Base-by-base conservation (phyloP, 2,329 filamentous ascomycete genomes). In the Penicillium sp. region DNA sequence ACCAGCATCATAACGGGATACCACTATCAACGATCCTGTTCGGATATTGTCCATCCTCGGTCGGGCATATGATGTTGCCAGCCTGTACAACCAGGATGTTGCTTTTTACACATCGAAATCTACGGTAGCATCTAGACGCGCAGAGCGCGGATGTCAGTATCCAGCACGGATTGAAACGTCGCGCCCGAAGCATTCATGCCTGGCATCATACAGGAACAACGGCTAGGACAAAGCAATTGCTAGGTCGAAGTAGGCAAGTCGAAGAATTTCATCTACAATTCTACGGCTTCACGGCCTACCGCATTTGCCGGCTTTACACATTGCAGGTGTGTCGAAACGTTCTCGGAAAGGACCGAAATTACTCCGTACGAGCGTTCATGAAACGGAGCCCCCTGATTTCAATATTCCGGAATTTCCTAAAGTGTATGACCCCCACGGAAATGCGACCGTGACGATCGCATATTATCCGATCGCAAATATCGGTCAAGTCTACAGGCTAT, bases 251-350 rank as follows among this genome's bases (percentile, higher is more conserved):
- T 17, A 19, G 54, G 42, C 42, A 43, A 46, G 26, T 55, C 41
- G 17, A 55, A 55, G 48, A 57, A 56, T 30, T 26, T 12, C 51
- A 49, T 40, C 49, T 55, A 14, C 26, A 55, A 51, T 61, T 4
- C 4, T 8, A 49, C 22, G 22, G 26, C 25, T 33, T 17, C 25
- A 40, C 36, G 43, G 31, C 38, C 41, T 31, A 30, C 45, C n/a
- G 46, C 40, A 50, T 46, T 43, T 37, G 14, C 26, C 48, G 58
- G 58, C 28, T 49, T 40, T 19, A 9, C 51, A 61, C 50, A 61
- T 56, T 43, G 33, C 48, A n/a, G 43, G 22, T 17, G 51, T 50
- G 44, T 55, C 43, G 55, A 58, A 57, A 31, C 17, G 48, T 56
- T 57, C 60, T 55, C 48, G 59, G 61, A 62, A 42, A 25, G 28